Evolutionary conservation across 805 yeast species (phyloP).

Genomic region (Yamadazyma kitorensis): DNA sequence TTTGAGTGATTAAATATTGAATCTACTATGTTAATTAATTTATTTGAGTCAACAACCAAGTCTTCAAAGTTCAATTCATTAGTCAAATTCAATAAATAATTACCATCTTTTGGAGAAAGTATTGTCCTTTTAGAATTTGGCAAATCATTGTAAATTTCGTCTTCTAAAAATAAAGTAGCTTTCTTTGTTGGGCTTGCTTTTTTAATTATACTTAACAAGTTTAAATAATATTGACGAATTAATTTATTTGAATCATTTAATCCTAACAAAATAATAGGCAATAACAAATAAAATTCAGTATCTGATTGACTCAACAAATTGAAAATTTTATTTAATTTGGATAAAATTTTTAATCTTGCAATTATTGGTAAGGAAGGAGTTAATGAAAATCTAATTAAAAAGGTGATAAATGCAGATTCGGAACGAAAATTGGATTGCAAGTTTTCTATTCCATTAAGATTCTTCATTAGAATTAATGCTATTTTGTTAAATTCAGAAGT

Average conservation of each 20-base stretch:
- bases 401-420: conserved; percentile 49
- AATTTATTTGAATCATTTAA: conserved; percentile 48
- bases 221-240: conserved; percentile 38
- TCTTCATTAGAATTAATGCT: conserved; percentile 3
- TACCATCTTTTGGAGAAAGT: conserved; percentile 65
- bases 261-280: conserved; percentile 58
- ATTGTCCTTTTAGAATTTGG: conserved; percentile 48
- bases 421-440: conserved; percentile 29
- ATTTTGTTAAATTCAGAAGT: conserved; percentile 35
- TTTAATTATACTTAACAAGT: conserved; percentile 4
- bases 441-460: conserved; percentile 7
- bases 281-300: conserved; percentile 46
- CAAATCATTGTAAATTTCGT: conserved; percentile 55
- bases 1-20: conserved; percentile 40
- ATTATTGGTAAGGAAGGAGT: conserved; percentile 59
- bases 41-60: conserved; percentile 24
- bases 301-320: conserved; percentile 22
- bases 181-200: conserved; percentile 23
- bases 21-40: conserved; percentile 22
- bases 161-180: conserved; percentile 43
- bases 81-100: conserved; percentile 13
- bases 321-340: conserved; percentile 33
- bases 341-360: conserved; percentile 47
- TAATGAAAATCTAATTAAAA: conserved; percentile 53
- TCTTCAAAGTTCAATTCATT: conserved; percentile 21